These are phyloP conservation scores for Aspergillus sp. DNA, from an alignment of 2,329 filamentous ascomycete species.

Conservation along the genomic window DNA sequence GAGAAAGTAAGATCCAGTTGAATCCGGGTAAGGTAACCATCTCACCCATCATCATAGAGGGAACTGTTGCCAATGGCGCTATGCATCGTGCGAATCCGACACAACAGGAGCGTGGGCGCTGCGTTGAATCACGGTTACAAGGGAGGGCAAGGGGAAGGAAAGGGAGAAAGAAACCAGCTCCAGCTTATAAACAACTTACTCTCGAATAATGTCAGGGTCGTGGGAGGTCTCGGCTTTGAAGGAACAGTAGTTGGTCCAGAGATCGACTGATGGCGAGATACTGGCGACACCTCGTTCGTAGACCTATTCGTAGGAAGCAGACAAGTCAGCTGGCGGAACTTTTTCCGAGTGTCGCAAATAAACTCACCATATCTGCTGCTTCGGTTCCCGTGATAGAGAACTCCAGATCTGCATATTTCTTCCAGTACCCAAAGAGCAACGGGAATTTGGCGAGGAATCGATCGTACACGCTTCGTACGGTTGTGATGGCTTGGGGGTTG, in stretches of 20 bases:
- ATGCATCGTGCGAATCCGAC: constrained; percentile 28
- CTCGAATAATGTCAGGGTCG: constrained; percentile 90
- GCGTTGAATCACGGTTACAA: constrained; percentile 40
- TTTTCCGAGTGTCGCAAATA: neutral
- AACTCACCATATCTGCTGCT: constrained; percentile 84
- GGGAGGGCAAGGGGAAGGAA: constrained; percentile 63
- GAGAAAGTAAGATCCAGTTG: constrained; percentile 43
- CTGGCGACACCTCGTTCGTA: constrained; percentile 93
- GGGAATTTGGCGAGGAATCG: constrained; percentile 91
- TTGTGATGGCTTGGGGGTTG: constrained; percentile 83
- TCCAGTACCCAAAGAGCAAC: constrained; percentile 96
- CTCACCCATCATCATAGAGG: constrained; percentile 52
- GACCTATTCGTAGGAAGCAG: constrained; percentile 49
- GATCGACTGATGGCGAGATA: constrained; percentile 86
- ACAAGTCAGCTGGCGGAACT: neutral
- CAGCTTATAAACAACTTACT: constrained; percentile 73
- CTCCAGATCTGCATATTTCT: constrained; percentile 96
- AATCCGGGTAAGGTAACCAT: constrained; percentile 53
- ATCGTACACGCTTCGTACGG: constrained; percentile 82
- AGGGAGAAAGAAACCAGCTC: constrained; percentile 42
- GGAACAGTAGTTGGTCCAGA: constrained; percentile 95
- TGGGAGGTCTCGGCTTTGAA: constrained; percentile 98
- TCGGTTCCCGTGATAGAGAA: constrained; percentile 96
- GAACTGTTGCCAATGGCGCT: constrained; percentile 34
- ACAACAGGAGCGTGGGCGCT: constrained; percentile 34